These are phyloP conservation scores for Fraxinus angustifolia DNA, from an alignment of 305 asterid species.

Conservation along the genomic window DNA sequence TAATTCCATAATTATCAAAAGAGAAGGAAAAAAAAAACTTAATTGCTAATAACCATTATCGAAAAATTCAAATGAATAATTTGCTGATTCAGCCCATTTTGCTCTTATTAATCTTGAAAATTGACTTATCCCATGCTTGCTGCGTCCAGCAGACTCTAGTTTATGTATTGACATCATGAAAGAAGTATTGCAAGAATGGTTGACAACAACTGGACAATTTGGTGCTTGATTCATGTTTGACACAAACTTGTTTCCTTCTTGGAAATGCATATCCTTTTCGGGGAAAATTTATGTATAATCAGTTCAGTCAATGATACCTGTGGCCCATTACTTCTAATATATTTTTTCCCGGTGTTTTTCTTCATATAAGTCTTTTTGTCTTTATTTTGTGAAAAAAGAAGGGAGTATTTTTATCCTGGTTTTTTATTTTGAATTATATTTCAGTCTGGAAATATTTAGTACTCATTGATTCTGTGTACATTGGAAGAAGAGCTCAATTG, in stretches of 20 bases:
- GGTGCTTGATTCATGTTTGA: not conserved
- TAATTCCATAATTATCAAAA: not conserved
- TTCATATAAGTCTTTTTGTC: not conserved
- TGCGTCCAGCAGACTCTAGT: not conserved
- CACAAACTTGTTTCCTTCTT: not conserved
- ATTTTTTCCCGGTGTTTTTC: not conserved
- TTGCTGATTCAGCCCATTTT: not conserved
- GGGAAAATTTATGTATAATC: not conserved
- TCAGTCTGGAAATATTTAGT: not conserved
- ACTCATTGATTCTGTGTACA: not conserved
- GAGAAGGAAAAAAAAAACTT: not conserved
- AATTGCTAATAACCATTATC: not conserved
- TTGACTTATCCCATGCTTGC: not conserved
- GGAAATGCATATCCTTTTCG: not conserved
- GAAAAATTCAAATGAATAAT: not conserved
- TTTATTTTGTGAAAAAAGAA: not conserved
- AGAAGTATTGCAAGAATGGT: not conserved
- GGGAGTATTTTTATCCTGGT: not conserved
- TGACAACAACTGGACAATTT: not conserved
- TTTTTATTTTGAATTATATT: not conserved
- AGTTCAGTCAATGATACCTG: not conserved
- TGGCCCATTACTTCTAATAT: not conserved
- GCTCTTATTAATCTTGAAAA: not conserved
- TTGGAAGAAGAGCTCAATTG: not conserved
- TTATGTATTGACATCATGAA: not conserved